Percentiles rank a stretch among this genome's conserved stretches.
These are phyloP conservation scores for Henckelia pumila DNA, from an alignment of 257 asterid species.

Conservation along the genomic window DNA sequence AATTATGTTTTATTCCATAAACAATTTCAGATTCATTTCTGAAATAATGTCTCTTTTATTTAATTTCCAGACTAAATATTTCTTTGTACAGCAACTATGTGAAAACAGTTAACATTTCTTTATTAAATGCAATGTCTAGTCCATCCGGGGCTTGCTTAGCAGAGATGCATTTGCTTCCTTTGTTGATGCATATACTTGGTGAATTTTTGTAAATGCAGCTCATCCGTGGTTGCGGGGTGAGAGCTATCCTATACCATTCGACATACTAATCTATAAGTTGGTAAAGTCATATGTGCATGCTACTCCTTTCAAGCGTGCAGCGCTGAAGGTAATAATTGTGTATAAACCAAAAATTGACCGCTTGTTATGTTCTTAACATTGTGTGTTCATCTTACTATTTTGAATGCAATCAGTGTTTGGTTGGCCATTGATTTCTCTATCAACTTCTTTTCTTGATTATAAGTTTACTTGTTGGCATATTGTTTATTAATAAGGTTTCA, in stretches of 20 bases:
- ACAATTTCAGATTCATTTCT: not conserved
- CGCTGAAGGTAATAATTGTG: constrained; percentile 63
- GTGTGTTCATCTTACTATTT: not conserved
- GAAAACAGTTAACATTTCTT: not conserved
- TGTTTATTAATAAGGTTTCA: not conserved
- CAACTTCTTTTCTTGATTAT: not conserved
- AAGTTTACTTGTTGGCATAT: not conserved
- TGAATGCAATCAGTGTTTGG: not conserved
- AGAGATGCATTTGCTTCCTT: not conserved
- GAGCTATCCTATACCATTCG: constrained; percentile 85
- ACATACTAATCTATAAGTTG: constrained; percentile 74
- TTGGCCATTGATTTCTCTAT: not conserved
- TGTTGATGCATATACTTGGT: constrained; percentile 19
- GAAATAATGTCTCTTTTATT: not conserved
- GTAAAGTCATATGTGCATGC: constrained; percentile 83
- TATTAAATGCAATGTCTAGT: not conserved
- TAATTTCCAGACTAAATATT: not conserved
- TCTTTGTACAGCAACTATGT: not conserved
- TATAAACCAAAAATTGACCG: not conserved
- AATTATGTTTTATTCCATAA: too few relatives aligned
- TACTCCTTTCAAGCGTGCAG: constrained; percentile 92
- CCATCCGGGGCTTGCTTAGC: not conserved
- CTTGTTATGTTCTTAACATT: not conserved
- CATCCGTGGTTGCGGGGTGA: constrained; percentile 96
- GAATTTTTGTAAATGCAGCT: constrained; percentile 43